A percentile compares a stretch with the other conserved stretches of the same genome.
Conservation (phyloP, 2,329 filamentous ascomycete genomes). For the Cyphellophora europaea region DNA sequence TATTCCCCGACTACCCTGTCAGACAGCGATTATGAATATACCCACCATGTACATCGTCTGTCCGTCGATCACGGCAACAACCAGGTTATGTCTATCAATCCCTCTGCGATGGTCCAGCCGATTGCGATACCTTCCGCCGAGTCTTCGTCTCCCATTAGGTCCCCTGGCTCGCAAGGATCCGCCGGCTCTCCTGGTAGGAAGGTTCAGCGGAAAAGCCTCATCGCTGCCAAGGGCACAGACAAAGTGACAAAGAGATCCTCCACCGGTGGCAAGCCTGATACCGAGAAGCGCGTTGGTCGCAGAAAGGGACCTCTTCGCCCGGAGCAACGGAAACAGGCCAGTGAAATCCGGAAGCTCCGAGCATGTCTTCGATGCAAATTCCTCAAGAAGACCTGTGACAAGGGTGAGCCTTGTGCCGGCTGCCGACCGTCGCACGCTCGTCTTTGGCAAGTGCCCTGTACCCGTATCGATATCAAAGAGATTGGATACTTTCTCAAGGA, state of each 20-base stretch:
- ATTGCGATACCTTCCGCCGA: conserved; percentile 44
- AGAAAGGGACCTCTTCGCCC: conserved; percentile 82
- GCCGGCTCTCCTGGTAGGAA: conserved; percentile 58
- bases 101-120: conserved; percentile 57
- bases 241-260: conserved; percentile 68
- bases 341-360: conserved; percentile 89
- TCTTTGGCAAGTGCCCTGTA: conserved; percentile 96
- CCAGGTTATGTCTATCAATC: conserved; percentile 49
- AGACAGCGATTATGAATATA: conserved; percentile 50
- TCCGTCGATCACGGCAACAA: conserved; percentile 30
- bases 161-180: conserved; percentile 52
- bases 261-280: conserved; percentile 69
- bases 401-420: conserved; percentile 88
- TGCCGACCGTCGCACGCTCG: conserved; percentile 93
- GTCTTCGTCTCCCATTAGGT: conserved; percentile 47
- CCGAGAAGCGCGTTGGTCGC: conserved; percentile 87
- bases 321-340: conserved; percentile 91
- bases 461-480: conserved; percentile 96
- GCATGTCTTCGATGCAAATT: conserved; percentile 96
- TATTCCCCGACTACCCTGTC: conserved; percentile 77
- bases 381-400: conserved; percentile 98
- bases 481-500: conserved; percentile 99
- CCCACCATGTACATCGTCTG: conserved; percentile 30
- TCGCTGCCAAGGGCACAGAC: conserved; percentile 71
- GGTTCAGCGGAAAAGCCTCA: conserved; percentile 61